These are phyloP conservation scores for Austroboletus eburneus DNA, from an alignment of 768 basidiomycete species.

Conservation along the genomic window DNA sequence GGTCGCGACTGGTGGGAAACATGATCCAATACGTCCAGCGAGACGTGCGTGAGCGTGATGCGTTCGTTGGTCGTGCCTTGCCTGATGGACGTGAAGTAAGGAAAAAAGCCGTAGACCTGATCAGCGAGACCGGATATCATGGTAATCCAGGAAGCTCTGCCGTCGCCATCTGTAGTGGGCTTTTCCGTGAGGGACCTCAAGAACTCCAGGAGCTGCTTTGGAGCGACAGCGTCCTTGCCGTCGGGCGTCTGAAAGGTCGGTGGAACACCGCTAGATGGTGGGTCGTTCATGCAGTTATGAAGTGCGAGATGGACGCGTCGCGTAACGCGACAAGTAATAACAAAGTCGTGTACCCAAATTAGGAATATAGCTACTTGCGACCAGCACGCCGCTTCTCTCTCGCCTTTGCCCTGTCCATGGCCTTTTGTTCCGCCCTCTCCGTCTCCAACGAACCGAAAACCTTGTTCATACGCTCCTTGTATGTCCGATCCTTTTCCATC, in stretches of 20 bases:
- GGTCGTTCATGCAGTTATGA: slow-evolving; percentile 21
- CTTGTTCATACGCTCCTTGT: slow-evolving; percentile 79
- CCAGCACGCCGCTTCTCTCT: slow-evolving; percentile 76
- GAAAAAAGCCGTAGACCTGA: slow-evolving; percentile 50
- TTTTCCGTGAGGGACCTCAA: slow-evolving; percentile 36
- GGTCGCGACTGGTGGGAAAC: slow-evolving; percentile 47
- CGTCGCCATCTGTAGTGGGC: slow-evolving; percentile 33
- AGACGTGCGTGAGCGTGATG: slow-evolving; percentile 48
- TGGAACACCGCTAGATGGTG: slow-evolving; percentile 24
- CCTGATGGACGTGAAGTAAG: slow-evolving; percentile 43
- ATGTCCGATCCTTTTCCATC: slow-evolving; percentile 76
- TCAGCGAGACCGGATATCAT: slow-evolving; percentile 51
- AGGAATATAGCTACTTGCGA: slow-evolving; percentile 46
- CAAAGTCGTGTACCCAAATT: slow-evolving; percentile 10
- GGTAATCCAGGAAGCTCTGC: slow-evolving; percentile 44
- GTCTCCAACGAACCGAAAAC: slow-evolving; percentile 74
- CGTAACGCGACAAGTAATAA: too few relatives aligned
- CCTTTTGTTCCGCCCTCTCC: slow-evolving; percentile 94
- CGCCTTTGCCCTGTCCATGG: slow-evolving; percentile 77
- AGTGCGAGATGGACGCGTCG: neutral
- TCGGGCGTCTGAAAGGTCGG: slow-evolving; percentile 31
- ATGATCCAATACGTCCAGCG: slow-evolving; percentile 51
- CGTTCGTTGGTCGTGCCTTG: slow-evolving; percentile 59
- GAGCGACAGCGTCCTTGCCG: slow-evolving; percentile 21
- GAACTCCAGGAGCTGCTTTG: slow-evolving; percentile 42